These are phyloP conservation scores for Venustampulla echinocandica DNA, from an alignment of 495 filamentous ascomycete genomes.

Conservation along the genomic window DNA sequence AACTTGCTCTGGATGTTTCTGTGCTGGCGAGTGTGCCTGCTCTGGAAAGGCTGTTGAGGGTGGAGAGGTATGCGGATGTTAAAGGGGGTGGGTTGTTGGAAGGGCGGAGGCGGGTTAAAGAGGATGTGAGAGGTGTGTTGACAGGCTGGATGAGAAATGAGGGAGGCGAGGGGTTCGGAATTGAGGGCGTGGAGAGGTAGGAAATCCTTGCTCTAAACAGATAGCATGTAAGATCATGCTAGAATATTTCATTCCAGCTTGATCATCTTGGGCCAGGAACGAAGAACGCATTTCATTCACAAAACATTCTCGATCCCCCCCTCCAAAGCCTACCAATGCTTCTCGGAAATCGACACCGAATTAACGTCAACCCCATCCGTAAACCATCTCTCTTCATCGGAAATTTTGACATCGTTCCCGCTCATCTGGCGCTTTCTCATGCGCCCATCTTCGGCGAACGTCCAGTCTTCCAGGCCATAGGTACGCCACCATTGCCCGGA, in stretches of 20 bases:
- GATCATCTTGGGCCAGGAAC: no score
- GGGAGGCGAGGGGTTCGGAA: constrained; percentile 40
- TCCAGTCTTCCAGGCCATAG: constrained; percentile 91
- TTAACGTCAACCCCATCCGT: constrained; percentile 68
- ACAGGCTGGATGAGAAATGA: constrained; percentile 51
- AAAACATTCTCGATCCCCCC: not conserved
- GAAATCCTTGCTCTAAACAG: not conserved
- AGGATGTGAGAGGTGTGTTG: constrained; percentile 40
- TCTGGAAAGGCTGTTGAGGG: constrained; percentile 4
- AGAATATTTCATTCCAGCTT: not conserved
- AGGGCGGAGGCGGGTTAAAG: constrained; percentile 39
- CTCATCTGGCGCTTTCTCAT: constrained; percentile 92
- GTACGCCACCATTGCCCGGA: constrained; percentile 80
- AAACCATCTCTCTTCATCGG: constrained; percentile 56
- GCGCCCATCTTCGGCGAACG: constrained; percentile 66
- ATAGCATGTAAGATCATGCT: not conserved
- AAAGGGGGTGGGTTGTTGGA: constrained; percentile 36
- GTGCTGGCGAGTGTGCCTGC: constrained; percentile 2
- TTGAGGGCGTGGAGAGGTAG: constrained; percentile 2
- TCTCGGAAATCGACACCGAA: constrained; percentile 56
- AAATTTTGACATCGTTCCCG: constrained; percentile 73
- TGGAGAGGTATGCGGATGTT: constrained; percentile 34
- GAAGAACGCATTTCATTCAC: no score
- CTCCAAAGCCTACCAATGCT: constrained; percentile 55
- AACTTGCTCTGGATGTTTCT: constrained; percentile 20